A percentile compares a stretch with the other conserved stretches of the same genome.
These are phyloP conservation scores for Xylaria flabelliformis DNA, from an alignment of 495 filamentous ascomycete genomes.

Conservation along the genomic window DNA sequence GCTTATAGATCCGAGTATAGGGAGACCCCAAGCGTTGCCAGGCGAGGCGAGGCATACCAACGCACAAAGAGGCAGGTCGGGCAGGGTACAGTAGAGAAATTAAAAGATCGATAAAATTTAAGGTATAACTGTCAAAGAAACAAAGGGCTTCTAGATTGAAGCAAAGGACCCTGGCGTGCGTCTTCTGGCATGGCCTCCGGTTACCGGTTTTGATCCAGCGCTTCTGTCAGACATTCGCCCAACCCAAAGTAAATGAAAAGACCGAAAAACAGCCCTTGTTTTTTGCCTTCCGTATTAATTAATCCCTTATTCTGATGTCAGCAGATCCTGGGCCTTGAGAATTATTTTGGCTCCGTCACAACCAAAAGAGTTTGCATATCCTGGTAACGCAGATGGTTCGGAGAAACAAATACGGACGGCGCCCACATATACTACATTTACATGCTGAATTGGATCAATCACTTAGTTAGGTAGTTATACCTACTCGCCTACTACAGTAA, in stretches of 20 bases:
- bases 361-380: background rate
- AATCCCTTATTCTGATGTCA: slow-evolving; percentile 6
- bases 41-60: background rate
- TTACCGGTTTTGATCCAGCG: background rate
- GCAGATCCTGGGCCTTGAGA: background rate
- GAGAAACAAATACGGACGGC: background rate
- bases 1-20: slow-evolving; percentile 11
- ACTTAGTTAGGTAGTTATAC: too few species aligned
- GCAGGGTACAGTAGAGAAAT: background rate
- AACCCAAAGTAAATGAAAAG: background rate
- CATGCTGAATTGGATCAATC: background rate
- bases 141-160: background rate
- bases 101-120: background rate
- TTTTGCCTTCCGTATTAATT: background rate
- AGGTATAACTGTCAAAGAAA: background rate
- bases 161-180: background rate
- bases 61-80: background rate
- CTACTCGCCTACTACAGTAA: background rate
- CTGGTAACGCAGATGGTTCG: background rate
- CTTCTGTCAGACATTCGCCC: background rate
- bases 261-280: slow-evolving; percentile 4
- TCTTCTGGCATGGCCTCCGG: background rate
- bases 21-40: background rate
- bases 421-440: background rate
- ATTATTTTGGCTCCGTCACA: background rate